Conservation (phyloP, 2,329 filamentous ascomycete genomes). For the Curvularia spicifera region DNA sequence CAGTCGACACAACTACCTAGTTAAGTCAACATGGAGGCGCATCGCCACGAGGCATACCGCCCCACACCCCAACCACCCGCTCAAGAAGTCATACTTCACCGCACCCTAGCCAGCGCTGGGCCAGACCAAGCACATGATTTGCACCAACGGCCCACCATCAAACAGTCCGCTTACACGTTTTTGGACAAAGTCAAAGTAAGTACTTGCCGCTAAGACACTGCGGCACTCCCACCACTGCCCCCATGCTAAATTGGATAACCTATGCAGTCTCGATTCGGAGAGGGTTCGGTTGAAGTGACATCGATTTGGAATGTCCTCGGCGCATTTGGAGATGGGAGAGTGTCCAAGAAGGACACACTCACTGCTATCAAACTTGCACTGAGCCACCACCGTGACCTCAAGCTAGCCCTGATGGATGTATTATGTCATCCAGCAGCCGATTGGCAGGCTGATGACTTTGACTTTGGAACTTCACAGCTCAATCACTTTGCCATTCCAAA, state of each 20-base stretch:
- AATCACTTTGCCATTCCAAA: conserved; percentile 16
- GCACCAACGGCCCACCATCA: conserved; percentile 2
- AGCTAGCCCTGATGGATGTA: conserved; percentile 29
- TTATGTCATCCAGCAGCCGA: conserved; percentile 32
- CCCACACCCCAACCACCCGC: background rate
- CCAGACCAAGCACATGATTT: background rate
- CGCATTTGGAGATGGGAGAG: conserved; percentile 23
- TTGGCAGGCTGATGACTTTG: conserved; percentile 34
- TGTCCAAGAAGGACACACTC: conserved; percentile 33
- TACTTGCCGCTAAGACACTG: background rate
- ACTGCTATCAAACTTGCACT: conserved; percentile 28
- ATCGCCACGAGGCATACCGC: background rate
- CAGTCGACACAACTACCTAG: background rate
- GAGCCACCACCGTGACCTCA: conserved; percentile 29
- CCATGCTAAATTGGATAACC: background rate
- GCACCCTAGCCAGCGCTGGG: background rate
- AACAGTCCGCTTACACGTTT: conserved; percentile 24
- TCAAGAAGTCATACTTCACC: background rate
- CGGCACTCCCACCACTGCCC: background rate
- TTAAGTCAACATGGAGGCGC: conserved; percentile 1
- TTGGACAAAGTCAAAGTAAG: conserved; percentile 31
- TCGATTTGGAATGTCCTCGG: conserved; percentile 26
- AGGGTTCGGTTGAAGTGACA: conserved; percentile 25
- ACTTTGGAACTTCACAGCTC: conserved; percentile 24
- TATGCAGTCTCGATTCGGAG: conserved; percentile 33